Percentiles rank a stretch among this genome's conserved stretches.
Evolutionary conservation across 148 eudicot species (phyloP).

Genomic region (Fagopyrum homotropicum): DNA sequence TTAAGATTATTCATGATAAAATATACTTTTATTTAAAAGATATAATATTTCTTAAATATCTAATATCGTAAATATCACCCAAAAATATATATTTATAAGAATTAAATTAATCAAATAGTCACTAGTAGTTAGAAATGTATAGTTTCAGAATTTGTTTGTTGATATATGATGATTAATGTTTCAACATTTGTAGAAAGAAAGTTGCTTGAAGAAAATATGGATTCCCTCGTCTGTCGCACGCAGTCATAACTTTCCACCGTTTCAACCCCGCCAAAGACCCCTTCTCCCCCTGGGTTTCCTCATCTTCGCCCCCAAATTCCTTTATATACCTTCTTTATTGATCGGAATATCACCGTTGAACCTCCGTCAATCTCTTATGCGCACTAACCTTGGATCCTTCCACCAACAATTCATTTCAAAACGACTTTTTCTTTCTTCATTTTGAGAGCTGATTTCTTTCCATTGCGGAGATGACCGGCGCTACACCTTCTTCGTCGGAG

Average conservation of each 20-base stretch:
- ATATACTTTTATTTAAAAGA: too few species aligned
- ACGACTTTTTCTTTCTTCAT: neutral
- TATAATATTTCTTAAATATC: too few species aligned
- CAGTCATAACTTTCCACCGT: slow-evolving; percentile 17
- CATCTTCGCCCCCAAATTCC: neutral
- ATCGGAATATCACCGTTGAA: neutral
- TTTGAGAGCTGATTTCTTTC: slow-evolving; percentile 6
- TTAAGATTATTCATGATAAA: too few species aligned
- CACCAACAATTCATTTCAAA: neutral
- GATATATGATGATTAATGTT: neutral
- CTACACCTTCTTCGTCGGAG: slow-evolving; percentile 23
- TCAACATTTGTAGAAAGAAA: neutral
- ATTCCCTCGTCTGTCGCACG: slow-evolving; percentile 11
- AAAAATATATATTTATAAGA: too few species aligned
- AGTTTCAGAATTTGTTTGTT: too few species aligned
- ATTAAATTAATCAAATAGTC: too few species aligned
- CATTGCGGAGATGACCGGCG: slow-evolving; percentile 22
- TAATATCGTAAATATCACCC: too few species aligned
- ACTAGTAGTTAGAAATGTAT: too few species aligned
- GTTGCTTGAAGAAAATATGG: neutral
- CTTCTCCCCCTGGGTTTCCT: slow-evolving; percentile 9
- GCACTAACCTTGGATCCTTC: neutral
- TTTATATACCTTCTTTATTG: neutral
- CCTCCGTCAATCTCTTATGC: neutral
- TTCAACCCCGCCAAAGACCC: slow-evolving; percentile 20